phyloP scores from a whole-genome alignment of 495 filamentous ascomycete species.

The Xylaria flabelliformis region DNA sequence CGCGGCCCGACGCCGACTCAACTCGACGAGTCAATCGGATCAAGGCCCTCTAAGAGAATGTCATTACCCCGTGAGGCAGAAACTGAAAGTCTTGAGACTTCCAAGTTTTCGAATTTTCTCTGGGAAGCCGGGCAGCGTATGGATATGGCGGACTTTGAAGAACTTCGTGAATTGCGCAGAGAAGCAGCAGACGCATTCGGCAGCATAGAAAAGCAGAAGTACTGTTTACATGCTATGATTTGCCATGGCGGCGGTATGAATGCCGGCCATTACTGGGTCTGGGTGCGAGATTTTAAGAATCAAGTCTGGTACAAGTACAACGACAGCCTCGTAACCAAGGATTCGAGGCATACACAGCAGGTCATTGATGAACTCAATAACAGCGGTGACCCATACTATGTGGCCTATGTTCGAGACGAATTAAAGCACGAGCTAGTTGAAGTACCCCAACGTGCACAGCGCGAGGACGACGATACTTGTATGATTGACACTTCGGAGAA shows the following conservation, averaged over 20 bases:
- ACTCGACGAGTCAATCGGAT: not conserved
- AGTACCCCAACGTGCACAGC: slow-evolving; percentile 42
- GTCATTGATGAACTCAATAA: slow-evolving; percentile 69
- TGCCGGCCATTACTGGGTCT: slow-evolving; percentile 96
- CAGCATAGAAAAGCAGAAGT: slow-evolving; percentile 65
- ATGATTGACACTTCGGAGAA: not conserved
- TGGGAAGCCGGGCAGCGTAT: slow-evolving; percentile 27
- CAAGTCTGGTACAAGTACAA: slow-evolving; percentile 94
- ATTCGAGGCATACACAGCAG: slow-evolving; percentile 56
- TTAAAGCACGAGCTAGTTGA: slow-evolving; percentile 67
- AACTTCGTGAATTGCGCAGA: slow-evolving; percentile 29
- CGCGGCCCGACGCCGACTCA: not conserved
- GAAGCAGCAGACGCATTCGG: slow-evolving; percentile 48
- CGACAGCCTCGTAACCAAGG: slow-evolving; percentile 76
- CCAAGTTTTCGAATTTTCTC: slow-evolving; percentile 21
- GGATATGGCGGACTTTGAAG: slow-evolving; percentile 23
- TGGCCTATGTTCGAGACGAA: slow-evolving; percentile 78
- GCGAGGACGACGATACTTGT: not conserved
- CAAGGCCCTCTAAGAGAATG: slow-evolving; percentile 3
- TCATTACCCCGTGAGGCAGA: not conserved
- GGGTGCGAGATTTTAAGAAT: slow-evolving; percentile 85
- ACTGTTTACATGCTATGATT: slow-evolving; percentile 90
- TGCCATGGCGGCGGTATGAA: slow-evolving; percentile 73
- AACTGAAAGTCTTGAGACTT: not conserved
- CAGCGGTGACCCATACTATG: slow-evolving; percentile 81